A percentile compares a stretch with the other conserved stretches of the same genome.
These are phyloP conservation scores for Pseudopyricularia cyperi DNA, from an alignment of 2,329 filamentous ascomycete genomes.

Conservation along the genomic window DNA sequence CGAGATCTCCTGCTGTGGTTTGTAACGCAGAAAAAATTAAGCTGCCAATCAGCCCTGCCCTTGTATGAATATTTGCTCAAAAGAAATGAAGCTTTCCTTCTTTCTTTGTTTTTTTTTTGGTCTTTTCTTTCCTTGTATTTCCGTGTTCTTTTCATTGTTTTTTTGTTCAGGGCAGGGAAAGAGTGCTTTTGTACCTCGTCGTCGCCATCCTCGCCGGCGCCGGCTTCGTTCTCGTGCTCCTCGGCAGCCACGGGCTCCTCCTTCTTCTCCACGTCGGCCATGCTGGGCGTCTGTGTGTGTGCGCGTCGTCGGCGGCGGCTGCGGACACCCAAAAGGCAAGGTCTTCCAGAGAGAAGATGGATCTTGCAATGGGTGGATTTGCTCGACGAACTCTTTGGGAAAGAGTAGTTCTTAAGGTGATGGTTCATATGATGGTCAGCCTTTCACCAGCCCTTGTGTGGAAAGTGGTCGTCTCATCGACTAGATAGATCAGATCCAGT, in stretches of 20 bases:
- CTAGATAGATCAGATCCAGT: too few species aligned
- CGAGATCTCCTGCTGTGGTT: conserved; percentile 59
- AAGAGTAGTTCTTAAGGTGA: too few species aligned
- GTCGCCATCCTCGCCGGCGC: conserved; percentile 2
- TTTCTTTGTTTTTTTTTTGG: neutral
- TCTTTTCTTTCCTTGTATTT: neutral
- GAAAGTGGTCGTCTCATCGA: too few species aligned
- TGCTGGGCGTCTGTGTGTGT: neutral
- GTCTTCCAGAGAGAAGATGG: too few species aligned
- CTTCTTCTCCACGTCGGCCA: conserved; percentile 1
- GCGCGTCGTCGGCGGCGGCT: too few species aligned
- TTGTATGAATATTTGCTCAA: neutral
- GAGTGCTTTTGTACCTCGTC: conserved; percentile 1
- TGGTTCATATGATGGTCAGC: too few species aligned
- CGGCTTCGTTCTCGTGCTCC: neutral
- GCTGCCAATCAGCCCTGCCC: neutral
- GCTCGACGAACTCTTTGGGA: too few species aligned
- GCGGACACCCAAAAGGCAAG: too few species aligned
- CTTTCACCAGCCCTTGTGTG: too few species aligned
- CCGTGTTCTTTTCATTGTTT: neutral
- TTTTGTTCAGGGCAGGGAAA: neutral
- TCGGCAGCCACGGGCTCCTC: neutral
- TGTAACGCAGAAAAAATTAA: neutral
- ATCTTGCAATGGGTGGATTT: too few species aligned
- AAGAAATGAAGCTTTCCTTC: neutral